phyloP scores from a whole-genome alignment of 768 basidiomycete genomes.

The Lactarius hatsudake region DNA sequence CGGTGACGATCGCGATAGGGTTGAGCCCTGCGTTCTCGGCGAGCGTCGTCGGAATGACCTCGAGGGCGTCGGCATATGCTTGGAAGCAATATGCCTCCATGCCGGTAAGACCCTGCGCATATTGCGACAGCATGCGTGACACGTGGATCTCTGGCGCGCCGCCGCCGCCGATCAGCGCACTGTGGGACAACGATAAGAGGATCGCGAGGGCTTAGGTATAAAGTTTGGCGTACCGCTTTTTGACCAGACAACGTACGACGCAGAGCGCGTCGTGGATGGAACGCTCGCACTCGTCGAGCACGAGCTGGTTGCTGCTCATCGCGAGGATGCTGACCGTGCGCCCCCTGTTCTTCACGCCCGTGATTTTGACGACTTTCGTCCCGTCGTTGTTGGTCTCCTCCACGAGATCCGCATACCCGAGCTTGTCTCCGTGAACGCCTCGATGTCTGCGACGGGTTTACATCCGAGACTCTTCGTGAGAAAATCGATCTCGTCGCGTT shows the following conservation, averaged over 20 bases:
- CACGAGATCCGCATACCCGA: conserved; percentile 93
- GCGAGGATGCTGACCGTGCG: conserved; percentile 95
- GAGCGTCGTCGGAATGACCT: conserved; percentile 95
- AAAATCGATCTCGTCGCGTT: conserved; percentile 98
- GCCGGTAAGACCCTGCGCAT: conserved; percentile 90
- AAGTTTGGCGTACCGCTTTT: conserved; percentile 73
- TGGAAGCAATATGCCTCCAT: conserved; percentile 99
- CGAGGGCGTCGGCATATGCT: conserved; percentile 95
- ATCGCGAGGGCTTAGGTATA: neutral
- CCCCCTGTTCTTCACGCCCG: conserved; percentile 91
- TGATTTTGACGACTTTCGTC: conserved; percentile 90
- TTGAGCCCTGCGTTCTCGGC: conserved; percentile 99
- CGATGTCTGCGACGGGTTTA: conserved; percentile 96
- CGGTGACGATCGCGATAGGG: conserved; percentile 97
- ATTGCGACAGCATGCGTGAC: conserved; percentile 84
- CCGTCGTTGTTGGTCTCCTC: conserved; percentile 83
- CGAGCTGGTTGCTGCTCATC: conserved; percentile 88
- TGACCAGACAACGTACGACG: conserved; percentile 96
- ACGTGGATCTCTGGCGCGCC: conserved; percentile 98
- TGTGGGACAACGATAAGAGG: conserved; percentile 29
- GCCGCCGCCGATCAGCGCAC: conserved; percentile 92
- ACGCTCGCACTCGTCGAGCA: conserved; percentile 95
- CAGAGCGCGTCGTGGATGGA: conserved; percentile 99
- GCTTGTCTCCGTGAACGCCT: conserved; percentile 97
- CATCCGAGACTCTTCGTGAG: conserved; percentile 91